These are phyloP conservation scores for Penicillium nucicola DNA, from an alignment of 495 filamentous ascomycete genomes.

Conservation along the genomic window DNA sequence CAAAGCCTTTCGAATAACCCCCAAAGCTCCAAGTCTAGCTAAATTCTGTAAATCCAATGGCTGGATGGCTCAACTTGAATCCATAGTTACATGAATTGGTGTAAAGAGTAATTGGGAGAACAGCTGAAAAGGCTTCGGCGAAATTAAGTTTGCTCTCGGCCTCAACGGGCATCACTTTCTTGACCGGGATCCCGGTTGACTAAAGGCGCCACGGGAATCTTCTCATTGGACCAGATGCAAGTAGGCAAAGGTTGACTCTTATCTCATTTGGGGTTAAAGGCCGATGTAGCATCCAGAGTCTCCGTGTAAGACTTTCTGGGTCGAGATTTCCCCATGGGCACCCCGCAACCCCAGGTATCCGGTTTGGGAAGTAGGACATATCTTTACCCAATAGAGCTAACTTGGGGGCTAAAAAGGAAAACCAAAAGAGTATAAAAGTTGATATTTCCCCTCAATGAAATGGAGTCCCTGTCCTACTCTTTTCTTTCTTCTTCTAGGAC, in stretches of 20 bases:
- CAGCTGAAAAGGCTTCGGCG: not conserved
- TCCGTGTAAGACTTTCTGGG: not conserved
- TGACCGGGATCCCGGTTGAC: not conserved
- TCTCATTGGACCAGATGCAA: not conserved
- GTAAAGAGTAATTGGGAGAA: too few relatives aligned
- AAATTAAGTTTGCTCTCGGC: not conserved
- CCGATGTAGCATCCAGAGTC: not conserved
- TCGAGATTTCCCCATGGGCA: slow-evolving; percentile 2
- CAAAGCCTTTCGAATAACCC: too few relatives aligned
- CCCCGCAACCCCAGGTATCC: not conserved
- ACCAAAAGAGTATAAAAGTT: not conserved
- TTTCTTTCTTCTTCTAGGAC: not conserved
- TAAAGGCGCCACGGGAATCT: not conserved
- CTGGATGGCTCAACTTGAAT: too few relatives aligned
- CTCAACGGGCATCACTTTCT: not conserved
- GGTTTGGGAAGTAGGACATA: slow-evolving; percentile 8
- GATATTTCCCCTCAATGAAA: not conserved
- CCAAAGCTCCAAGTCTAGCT: too few relatives aligned
- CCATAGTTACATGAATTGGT: too few relatives aligned
- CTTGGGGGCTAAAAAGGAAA: too few relatives aligned
- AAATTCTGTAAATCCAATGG: too few relatives aligned
- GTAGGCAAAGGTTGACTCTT: too few relatives aligned
- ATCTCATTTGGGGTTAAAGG: not conserved
- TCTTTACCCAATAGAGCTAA: not conserved
- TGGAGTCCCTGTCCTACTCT: not conserved